phyloP scores from a whole-genome alignment of 2,329 filamentous ascomycete genomes.

The Trichoderma guizhouense region DNA sequence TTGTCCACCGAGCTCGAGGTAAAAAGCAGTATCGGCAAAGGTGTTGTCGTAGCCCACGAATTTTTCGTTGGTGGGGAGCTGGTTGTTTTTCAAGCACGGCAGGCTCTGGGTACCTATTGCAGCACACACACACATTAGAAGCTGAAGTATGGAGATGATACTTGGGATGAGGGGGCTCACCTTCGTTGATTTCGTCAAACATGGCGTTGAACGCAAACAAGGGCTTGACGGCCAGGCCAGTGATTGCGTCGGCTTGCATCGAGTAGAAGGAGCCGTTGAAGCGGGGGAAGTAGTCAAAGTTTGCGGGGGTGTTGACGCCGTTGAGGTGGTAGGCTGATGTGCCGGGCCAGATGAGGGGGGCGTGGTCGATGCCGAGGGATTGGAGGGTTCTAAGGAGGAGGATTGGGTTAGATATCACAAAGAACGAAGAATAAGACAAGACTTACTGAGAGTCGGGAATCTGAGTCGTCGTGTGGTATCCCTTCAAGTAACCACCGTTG shows the following conservation, averaged over 20 bases:
- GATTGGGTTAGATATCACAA: not conserved
- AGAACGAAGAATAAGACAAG: not conserved
- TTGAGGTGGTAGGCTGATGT: conserved; percentile 16
- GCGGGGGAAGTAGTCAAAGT: conserved; percentile 14
- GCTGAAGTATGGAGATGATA: not conserved
- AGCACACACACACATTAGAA: not conserved
- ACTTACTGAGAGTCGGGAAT: conserved; percentile 11
- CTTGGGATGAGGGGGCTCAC: not conserved
- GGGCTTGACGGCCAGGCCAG: not conserved
- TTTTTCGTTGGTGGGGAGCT: conserved; percentile 14
- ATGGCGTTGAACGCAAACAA: conserved; percentile 15
- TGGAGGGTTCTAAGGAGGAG: not conserved
- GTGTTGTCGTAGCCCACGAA: conserved; percentile 11
- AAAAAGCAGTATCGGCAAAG: not conserved
- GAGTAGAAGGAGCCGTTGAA: conserved; percentile 15
- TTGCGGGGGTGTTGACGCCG: not conserved
- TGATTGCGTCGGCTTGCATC: conserved; percentile 14
- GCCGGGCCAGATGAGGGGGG: conserved; percentile 9
- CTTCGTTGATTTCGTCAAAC: conserved; percentile 16
- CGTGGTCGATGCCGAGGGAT: conserved; percentile 13
- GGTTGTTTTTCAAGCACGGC: conserved; percentile 1
- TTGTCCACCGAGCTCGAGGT: conserved; percentile 7
- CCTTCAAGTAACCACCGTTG: not conserved
- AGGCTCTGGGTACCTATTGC: conserved; percentile 1
- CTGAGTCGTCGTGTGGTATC: conserved; percentile 14